A percentile compares a stretch with the other conserved stretches of the same genome.
Evolutionary conservation across 441 rosid genomes (phyloP).

Genomic region (Syzygium malaccense): DNA sequence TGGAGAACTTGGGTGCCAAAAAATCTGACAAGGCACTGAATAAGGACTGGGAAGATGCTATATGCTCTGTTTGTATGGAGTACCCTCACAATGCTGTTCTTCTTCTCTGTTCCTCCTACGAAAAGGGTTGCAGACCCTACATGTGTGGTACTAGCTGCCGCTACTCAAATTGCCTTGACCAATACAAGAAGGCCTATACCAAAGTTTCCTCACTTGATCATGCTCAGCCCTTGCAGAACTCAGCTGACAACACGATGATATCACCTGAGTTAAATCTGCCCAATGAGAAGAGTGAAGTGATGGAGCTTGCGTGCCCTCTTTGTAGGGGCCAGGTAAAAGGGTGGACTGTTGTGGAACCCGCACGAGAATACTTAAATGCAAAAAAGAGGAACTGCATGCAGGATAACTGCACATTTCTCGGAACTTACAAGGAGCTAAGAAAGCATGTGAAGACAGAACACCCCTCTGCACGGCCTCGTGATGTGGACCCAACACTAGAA

Average conservation of each 20-base stretch:
- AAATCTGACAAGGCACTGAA: constrained; percentile 46
- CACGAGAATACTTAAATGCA: constrained; percentile 63
- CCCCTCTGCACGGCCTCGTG: constrained; percentile 74
- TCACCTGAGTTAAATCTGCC: constrained; percentile 26
- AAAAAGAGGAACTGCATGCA: constrained; percentile 92
- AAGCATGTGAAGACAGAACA: constrained; percentile 81
- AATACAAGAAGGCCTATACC: constrained; percentile 80
- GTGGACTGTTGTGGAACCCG: constrained; percentile 96
- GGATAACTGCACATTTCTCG: constrained; percentile 69
- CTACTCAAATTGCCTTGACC: constrained; percentile 91
- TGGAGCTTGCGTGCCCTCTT: constrained; percentile 83
- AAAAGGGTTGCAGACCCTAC: constrained; percentile 94
- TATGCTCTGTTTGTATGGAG: constrained; percentile 97
- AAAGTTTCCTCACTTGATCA: constrained; percentile 35
- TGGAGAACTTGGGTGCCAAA: constrained; percentile 27
- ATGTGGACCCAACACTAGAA: constrained; percentile 68
- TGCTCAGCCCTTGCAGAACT: constrained; percentile 5
- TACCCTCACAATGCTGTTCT: constrained; percentile 97
- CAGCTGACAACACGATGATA: constrained; percentile 23
- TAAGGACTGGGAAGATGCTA: constrained; percentile 80
- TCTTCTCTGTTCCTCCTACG: constrained; percentile 92
- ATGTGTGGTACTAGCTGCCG: constrained; percentile 99
- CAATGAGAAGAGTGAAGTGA: constrained; percentile 42
- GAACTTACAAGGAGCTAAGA: constrained; percentile 84
- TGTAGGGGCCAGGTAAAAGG: constrained; percentile 98